phyloP scores from a whole-genome alignment of 192 early-diverging fungal species.

The Backusella circina region DNA sequence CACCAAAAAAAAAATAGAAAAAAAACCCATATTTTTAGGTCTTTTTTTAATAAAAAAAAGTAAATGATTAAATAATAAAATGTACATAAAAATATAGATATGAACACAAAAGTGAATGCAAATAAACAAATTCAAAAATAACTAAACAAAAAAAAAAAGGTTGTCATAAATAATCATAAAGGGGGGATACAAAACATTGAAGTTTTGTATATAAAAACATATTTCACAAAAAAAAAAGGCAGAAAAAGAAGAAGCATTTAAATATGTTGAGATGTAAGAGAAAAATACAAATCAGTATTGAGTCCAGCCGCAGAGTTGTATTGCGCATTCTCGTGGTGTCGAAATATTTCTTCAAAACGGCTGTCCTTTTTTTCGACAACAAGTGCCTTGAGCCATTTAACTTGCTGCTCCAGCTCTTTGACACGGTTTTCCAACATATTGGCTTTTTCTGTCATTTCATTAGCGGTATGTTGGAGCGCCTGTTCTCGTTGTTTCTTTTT shows the following conservation, averaged over 20 bases:
- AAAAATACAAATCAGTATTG: not conserved
- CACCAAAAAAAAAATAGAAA: not conserved
- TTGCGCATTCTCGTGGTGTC: not conserved
- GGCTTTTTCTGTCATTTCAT: constrained; percentile 74
- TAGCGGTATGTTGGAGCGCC: constrained; percentile 75
- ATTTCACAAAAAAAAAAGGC: constrained; percentile 4
- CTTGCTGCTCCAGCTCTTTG: constrained; percentile 85
- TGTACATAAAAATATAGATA: not conserved
- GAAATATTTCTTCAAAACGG: not conserved
- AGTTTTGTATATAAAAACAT: not conserved
- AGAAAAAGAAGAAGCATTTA: not conserved
- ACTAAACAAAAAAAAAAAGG: not conserved
- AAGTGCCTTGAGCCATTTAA: constrained; percentile 68
- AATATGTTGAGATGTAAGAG: not conserved
- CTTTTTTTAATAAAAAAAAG: not conserved
- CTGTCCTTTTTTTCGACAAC: constrained; percentile 37
- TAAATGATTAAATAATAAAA: not conserved
- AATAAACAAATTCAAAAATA: not conserved
- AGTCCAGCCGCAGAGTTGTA: not conserved
- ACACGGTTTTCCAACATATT: constrained; percentile 73
- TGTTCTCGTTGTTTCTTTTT: constrained; percentile 93
- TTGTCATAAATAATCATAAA: constrained; percentile 1
- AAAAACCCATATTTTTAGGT: not conserved
- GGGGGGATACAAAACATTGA: not conserved
- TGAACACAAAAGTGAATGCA: not conserved